These are phyloP conservation scores for Trametes sanguinea DNA, from an alignment of 768 basidiomycete genomes.

Conservation along the genomic window DNA sequence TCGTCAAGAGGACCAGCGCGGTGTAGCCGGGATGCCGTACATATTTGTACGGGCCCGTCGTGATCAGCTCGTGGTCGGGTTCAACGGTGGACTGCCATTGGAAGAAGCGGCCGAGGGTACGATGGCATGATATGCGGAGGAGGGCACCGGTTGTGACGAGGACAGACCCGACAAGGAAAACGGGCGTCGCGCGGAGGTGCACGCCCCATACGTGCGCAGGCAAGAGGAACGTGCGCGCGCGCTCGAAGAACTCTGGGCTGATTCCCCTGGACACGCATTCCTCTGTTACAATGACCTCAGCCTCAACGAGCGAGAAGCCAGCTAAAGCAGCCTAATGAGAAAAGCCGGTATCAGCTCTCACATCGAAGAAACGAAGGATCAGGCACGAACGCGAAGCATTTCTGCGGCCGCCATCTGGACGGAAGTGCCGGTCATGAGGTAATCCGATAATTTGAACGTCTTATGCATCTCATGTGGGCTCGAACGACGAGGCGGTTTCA, in stretches of 20 bases:
- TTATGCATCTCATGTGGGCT: background rate
- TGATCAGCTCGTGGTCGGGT: conserved; percentile 22
- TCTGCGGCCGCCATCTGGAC: background rate
- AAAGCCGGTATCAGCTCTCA: background rate
- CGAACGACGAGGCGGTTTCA: background rate
- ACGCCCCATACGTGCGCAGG: background rate
- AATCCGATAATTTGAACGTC: background rate
- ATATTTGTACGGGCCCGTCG: conserved; percentile 20
- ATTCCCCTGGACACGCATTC: background rate
- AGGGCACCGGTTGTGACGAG: background rate
- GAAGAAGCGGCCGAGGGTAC: conserved; percentile 26
- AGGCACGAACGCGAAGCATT: background rate
- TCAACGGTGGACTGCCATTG: conserved; percentile 21
- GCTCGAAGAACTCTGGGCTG: background rate
- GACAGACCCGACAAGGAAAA: conserved; percentile 1
- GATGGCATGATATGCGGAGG: conserved; percentile 11
- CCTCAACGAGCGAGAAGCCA: background rate
- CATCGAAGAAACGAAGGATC: background rate
- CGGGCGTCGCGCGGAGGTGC: background rate
- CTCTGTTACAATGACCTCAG: background rate
- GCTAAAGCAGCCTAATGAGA: background rate
- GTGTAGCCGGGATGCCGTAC: conserved; percentile 28
- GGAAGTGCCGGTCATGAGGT: background rate
- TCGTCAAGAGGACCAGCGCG: conserved; percentile 1
- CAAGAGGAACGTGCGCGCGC: background rate